These are phyloP conservation scores for Ophiocordyceps robertsii DNA, from an alignment of 2,329 filamentous ascomycete genomes.

Conservation along the genomic window DNA sequence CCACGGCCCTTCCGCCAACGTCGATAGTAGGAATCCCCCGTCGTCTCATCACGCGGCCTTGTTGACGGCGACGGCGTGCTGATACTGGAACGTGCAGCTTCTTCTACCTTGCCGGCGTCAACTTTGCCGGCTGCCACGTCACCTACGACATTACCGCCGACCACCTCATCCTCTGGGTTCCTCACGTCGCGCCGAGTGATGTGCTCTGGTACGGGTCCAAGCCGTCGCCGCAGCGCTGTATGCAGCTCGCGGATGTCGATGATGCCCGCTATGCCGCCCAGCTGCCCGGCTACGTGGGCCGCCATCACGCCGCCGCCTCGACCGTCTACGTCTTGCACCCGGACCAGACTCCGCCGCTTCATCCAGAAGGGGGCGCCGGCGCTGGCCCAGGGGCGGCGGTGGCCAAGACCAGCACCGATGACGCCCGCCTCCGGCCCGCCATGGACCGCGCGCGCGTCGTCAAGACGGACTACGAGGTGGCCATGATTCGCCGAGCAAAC, in stretches of 20 bases:
- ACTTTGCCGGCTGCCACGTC: constrained; percentile 39
- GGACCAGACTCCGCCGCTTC: constrained; percentile 21
- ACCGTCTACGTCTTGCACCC: constrained; percentile 32
- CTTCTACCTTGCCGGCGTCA: constrained; percentile 42
- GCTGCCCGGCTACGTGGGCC: constrained; percentile 31
- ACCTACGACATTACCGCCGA: constrained; percentile 48
- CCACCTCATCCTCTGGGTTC: constrained; percentile 59
- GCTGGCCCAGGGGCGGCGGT: background rate
- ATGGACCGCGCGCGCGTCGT: constrained; percentile 71
- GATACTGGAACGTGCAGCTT: constrained; percentile 26
- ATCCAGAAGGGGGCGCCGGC: no score
- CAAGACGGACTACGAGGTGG: constrained; percentile 79
- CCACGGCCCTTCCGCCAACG: constrained; percentile 41
- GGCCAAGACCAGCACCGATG: constrained; percentile 26
- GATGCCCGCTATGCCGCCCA: constrained; percentile 48
- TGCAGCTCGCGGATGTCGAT: constrained; percentile 54
- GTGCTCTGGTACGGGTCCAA: constrained; percentile 52
- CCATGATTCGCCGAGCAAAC: constrained; percentile 69
- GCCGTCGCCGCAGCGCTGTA: constrained; percentile 47
- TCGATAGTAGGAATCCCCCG: constrained; percentile 33
- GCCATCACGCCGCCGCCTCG: constrained; percentile 20
- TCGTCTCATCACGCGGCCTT: background rate
- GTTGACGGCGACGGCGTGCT: no score
- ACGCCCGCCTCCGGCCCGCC: constrained; percentile 44
- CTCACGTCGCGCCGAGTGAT: constrained; percentile 47